phyloP scores from a whole-genome alignment of 306 rosid species.

The Citrullus amarus region DNA sequence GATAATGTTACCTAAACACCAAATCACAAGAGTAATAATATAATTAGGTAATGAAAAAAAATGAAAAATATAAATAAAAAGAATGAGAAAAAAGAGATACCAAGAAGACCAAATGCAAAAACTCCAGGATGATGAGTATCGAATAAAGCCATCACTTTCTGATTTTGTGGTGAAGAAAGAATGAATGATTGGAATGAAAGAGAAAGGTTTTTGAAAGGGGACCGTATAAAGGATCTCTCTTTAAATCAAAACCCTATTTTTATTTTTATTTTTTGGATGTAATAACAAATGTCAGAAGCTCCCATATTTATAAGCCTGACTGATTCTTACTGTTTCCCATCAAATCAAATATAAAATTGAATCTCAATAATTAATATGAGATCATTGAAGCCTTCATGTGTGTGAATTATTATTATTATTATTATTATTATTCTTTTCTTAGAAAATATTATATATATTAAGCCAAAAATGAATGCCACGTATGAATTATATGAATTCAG shows the following conservation, averaged over 20 bases:
- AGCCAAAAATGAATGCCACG: not conserved
- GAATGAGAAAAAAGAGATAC: not conserved
- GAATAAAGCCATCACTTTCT: slow-evolving; percentile 1
- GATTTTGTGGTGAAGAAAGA: not conserved
- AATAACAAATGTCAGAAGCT: not conserved
- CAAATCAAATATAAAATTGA: not conserved
- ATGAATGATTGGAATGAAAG: slow-evolving; percentile 8
- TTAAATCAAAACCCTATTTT: not conserved
- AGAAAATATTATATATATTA: not conserved
- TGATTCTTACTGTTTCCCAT: not conserved
- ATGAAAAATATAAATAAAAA: not conserved
- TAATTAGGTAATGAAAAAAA: too few species aligned
- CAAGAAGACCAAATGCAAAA: slow-evolving; percentile 11
- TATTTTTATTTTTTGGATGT: not conserved
- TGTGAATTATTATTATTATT: not conserved
- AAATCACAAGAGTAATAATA: not conserved
- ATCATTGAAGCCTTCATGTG: not conserved
- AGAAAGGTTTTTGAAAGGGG: not conserved
- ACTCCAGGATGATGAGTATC: slow-evolving; percentile 3
- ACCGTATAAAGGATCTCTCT: not conserved
- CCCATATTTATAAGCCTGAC: not conserved
- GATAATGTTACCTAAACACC: slow-evolving; percentile 45
- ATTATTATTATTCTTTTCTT: not conserved
- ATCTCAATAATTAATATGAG: not conserved
- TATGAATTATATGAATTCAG: not conserved